Conservation (phyloP, 257 asterid species). For the Salvia hispanica region DNA sequence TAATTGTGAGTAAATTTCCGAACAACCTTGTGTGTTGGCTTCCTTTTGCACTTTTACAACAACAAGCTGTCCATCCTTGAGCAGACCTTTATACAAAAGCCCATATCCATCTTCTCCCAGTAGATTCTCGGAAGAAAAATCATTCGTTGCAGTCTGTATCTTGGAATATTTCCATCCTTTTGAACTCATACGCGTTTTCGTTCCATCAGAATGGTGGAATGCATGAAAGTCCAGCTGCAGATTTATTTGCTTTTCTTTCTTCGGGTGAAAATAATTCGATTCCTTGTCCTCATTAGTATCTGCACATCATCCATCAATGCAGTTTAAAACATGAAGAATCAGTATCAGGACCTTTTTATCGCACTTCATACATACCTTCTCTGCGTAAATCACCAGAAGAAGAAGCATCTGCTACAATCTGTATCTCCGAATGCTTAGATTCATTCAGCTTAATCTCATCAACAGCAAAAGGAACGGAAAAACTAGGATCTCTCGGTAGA, state of each 20-base stretch:
- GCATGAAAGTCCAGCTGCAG: constrained; percentile 35
- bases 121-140: constrained; percentile 60
- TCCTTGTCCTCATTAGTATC: constrained; percentile 32
- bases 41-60: constrained; percentile 63
- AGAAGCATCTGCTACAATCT: constrained; percentile 46
- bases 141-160: constrained; percentile 55
- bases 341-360: constrained; percentile 41
- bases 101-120: constrained; percentile 73
- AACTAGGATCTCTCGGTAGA: constrained; percentile 29
- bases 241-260: constrained; percentile 30
- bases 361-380: constrained; percentile 54
- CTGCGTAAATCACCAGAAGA: constrained; percentile 46
- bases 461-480: constrained; percentile 33
- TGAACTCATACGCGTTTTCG: constrained; percentile 44
- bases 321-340: constrained; percentile 2
- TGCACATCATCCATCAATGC: constrained; percentile 28
- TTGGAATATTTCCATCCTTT: constrained; percentile 55
- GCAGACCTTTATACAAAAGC: constrained; percentile 60
- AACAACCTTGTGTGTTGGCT: constrained; percentile 46
- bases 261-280: constrained; percentile 32
- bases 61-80: constrained; percentile 57
- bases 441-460: constrained; percentile 43
- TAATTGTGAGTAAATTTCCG: constrained; percentile 54
- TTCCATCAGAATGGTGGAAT: constrained; percentile 40
- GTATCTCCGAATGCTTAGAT: constrained; percentile 46